Conservation (phyloP, 2,329 filamentous ascomycete genomes). For the Alternaria consortialis region DNA sequence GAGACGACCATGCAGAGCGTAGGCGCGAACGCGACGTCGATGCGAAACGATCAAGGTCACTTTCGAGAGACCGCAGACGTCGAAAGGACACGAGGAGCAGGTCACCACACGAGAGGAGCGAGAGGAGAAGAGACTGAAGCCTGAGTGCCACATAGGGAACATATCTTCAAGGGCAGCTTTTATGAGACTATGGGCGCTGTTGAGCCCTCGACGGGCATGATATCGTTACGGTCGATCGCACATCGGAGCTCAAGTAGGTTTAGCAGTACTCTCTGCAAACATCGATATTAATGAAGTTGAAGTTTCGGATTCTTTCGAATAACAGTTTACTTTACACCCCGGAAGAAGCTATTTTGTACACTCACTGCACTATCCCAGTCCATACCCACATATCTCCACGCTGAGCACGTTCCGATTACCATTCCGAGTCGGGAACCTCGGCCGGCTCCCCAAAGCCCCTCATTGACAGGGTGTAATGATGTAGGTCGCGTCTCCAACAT, state of each 20-base stretch:
- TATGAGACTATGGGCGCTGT: neutral
- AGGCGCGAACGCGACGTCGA: constrained; percentile 30
- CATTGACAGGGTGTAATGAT: neutral
- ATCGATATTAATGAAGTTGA: neutral
- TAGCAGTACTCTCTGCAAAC: neutral
- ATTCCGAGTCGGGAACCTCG: constrained; percentile 16
- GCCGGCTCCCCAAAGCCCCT: constrained; percentile 18
- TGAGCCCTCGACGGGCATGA: neutral
- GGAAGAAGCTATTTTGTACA: neutral
- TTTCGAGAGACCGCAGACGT: constrained; percentile 26
- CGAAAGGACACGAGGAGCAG: constrained; percentile 28
- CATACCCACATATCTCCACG: constrained; percentile 9
- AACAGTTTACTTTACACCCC: neutral
- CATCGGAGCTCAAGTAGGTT: neutral
- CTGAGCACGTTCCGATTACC: neutral
- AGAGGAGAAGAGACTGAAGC: constrained; percentile 22
- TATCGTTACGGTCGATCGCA: neutral
- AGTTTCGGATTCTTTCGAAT: neutral
- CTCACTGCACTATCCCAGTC: constrained; percentile 3
- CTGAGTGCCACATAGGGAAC: too few relatives aligned
- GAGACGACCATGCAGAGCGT: constrained; percentile 37
- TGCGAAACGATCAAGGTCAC: constrained; percentile 41
- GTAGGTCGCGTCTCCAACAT: neutral
- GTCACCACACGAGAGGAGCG: constrained; percentile 28
- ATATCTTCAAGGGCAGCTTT: neutral